Percentiles rank a stretch among this genome's conserved stretches.
phyloP scores from a whole-genome alignment of 2,329 filamentous ascomycete genomes.

The Aspergillus nomiae region DNA sequence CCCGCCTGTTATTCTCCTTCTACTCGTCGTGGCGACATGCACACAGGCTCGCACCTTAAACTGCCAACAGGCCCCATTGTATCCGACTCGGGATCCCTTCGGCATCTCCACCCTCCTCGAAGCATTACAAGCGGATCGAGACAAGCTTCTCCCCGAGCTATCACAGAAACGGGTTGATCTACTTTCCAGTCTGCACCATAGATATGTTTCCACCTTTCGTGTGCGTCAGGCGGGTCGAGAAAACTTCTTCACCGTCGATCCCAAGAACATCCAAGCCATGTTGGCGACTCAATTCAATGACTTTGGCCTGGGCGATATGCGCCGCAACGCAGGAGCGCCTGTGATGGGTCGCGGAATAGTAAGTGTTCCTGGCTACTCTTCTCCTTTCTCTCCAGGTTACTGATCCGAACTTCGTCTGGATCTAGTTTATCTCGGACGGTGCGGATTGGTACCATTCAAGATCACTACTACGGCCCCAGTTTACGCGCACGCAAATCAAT shows the following conservation, averaged over 20 bases:
- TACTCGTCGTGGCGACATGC: background rate
- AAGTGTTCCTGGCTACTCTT: constrained; percentile 13
- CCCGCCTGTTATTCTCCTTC: background rate
- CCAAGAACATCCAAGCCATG: constrained; percentile 76
- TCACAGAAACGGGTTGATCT: background rate
- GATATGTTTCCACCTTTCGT: constrained; percentile 7
- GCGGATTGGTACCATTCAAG: constrained; percentile 74
- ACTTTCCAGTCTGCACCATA: background rate
- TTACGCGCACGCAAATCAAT: constrained; percentile 78
- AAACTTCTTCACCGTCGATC: constrained; percentile 30
- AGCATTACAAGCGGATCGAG: background rate
- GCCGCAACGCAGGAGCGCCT: constrained; percentile 62
- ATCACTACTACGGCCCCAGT: constrained; percentile 79
- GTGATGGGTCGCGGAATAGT: constrained; percentile 48
- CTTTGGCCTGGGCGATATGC: constrained; percentile 75
- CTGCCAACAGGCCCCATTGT: background rate
- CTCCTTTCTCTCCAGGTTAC: background rate
- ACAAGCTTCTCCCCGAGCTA: background rate
- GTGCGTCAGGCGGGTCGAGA: background rate
- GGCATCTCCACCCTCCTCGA: constrained; percentile 1
- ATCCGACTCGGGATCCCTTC: background rate
- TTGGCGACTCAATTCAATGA: constrained; percentile 80
- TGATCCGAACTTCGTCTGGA: background rate
- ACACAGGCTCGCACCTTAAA: background rate
- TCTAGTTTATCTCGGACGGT: constrained; percentile 67